Evolutionary conservation across 2,329 filamentous ascomycete genomes (phyloP).

Genomic region (Diaporthe citriasiana): DNA sequence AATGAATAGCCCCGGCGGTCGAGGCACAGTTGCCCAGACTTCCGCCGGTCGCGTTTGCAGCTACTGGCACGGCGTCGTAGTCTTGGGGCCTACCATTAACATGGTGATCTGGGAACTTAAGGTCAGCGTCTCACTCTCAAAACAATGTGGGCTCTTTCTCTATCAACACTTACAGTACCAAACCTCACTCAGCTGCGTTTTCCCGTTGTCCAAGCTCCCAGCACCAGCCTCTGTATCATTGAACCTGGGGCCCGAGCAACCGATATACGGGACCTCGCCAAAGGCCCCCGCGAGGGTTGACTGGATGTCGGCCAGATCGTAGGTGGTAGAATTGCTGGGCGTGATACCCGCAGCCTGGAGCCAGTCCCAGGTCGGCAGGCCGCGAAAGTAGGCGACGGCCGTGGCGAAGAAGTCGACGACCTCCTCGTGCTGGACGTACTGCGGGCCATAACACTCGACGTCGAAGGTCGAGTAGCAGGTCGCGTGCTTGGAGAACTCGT

Average conservation of each 20-base stretch:
- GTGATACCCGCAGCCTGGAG: slow-evolving; percentile 66
- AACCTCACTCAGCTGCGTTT: slow-evolving; percentile 71
- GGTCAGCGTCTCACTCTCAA: background rate
- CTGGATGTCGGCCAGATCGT: slow-evolving; percentile 67
- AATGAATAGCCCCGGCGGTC: slow-evolving; percentile 65
- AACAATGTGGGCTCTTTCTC: background rate
- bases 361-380: slow-evolving; percentile 73
- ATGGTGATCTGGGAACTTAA: slow-evolving; percentile 62
- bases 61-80: slow-evolving; percentile 59
- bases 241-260: slow-evolving; percentile 71
- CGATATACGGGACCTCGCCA: slow-evolving; percentile 71
- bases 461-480: slow-evolving; percentile 79
- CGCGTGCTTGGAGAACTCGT: slow-evolving; percentile 78
- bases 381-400: slow-evolving; percentile 68
- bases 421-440: slow-evolving; percentile 69
- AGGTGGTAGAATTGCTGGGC: slow-evolving; percentile 71
- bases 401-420: slow-evolving; percentile 76
- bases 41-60: slow-evolving; percentile 62
- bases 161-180: slow-evolving; percentile 66
- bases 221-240: slow-evolving; percentile 72
- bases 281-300: slow-evolving; percentile 62
- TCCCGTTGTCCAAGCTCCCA: slow-evolving; percentile 67
- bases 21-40: slow-evolving; percentile 69
- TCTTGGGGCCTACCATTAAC: slow-evolving; percentile 70
- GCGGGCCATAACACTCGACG: slow-evolving; percentile 73